These are phyloP conservation scores for Epichloe coenophiala DNA, from an alignment of 2,329 filamentous ascomycete species.

Conservation along the genomic window DNA sequence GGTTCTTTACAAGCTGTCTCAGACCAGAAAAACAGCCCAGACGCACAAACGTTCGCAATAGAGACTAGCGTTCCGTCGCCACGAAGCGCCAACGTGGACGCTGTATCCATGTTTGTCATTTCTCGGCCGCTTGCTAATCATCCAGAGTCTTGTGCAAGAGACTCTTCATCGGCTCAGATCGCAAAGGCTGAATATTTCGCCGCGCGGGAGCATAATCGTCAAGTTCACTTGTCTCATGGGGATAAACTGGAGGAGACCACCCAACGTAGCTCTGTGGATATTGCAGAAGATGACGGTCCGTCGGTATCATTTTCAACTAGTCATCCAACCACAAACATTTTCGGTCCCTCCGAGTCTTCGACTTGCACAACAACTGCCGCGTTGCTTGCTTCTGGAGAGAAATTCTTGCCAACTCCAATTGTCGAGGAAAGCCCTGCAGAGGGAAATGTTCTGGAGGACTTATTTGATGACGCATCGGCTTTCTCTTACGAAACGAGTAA, in stretches of 20 bases:
- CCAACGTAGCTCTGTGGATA: background rate
- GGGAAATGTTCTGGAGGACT: background rate
- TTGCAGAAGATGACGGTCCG: background rate
- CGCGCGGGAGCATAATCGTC: slow-evolving; percentile 24
- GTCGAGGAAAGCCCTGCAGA: background rate
- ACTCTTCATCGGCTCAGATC: background rate
- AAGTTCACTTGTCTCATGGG: background rate
- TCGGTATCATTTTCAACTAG: background rate
- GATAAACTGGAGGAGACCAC: slow-evolving; percentile 5
- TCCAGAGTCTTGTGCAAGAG: background rate
- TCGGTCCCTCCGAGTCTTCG: background rate
- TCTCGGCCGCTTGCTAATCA: background rate
- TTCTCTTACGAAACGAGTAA: slow-evolving; percentile 18
- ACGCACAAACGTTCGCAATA: background rate
- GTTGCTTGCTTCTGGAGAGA: slow-evolving; percentile 17
- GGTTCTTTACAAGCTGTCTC: background rate
- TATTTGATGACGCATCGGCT: slow-evolving; percentile 17
- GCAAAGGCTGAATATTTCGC: slow-evolving; percentile 20
- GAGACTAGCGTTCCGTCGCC: background rate
- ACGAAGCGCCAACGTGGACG: background rate
- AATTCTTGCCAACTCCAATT: slow-evolving; percentile 17
- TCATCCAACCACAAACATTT: background rate
- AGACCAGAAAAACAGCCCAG: background rate
- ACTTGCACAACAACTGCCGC: slow-evolving; percentile 5
- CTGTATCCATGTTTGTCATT: background rate